phyloP scores from a whole-genome alignment of 164 flowering plant genomes.

The Stephania cephalantha region DNA sequence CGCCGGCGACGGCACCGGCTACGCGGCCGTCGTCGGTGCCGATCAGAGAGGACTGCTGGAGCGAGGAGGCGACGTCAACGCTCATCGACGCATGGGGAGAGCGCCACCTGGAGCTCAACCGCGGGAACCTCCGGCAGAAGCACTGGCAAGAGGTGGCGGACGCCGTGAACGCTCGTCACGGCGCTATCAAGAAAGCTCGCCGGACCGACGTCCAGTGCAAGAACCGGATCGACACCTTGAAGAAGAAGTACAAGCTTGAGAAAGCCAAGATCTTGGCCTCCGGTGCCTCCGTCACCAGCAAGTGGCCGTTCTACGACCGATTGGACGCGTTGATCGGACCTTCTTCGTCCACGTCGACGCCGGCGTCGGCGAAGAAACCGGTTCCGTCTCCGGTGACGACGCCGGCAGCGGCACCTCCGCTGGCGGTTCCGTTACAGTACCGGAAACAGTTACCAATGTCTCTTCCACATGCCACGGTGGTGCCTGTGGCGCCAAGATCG shows the following conservation, averaged over 20 bases:
- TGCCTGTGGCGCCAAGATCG: slow-evolving; percentile 20
- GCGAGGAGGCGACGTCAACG: slow-evolving; percentile 70
- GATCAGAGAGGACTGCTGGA: slow-evolving; percentile 91
- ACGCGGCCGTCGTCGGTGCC: slow-evolving; percentile 25
- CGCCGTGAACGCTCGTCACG: slow-evolving; percentile 68
- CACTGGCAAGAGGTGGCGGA: slow-evolving; percentile 93
- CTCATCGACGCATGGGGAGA: slow-evolving; percentile 84
- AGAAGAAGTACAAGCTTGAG: slow-evolving; percentile 91
- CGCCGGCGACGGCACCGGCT: slow-evolving; percentile 6
- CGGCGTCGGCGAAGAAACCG: slow-evolving; percentile 2
- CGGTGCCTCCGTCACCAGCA: slow-evolving; percentile 25
- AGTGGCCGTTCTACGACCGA: slow-evolving; percentile 27
- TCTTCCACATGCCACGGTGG: slow-evolving; percentile 25
- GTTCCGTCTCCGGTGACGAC: slow-evolving; percentile 4
- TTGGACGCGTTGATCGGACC: slow-evolving; percentile 25
- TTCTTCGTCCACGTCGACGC: slow-evolving; percentile 16
- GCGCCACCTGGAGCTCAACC: slow-evolving; percentile 64
- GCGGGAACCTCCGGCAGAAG: slow-evolving; percentile 83
- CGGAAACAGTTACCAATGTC: slow-evolving; percentile 17
- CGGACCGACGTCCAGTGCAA: slow-evolving; percentile 92
- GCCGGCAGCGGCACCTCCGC: slow-evolving; percentile 26
- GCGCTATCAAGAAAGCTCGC: slow-evolving; percentile 45
- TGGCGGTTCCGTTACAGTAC: slow-evolving; percentile 30
- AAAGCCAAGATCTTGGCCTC: slow-evolving; percentile 46
- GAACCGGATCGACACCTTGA: slow-evolving; percentile 90